Base-by-base conservation (phyloP, 441 rosid species). In the Eruca vesicaria region DNA sequence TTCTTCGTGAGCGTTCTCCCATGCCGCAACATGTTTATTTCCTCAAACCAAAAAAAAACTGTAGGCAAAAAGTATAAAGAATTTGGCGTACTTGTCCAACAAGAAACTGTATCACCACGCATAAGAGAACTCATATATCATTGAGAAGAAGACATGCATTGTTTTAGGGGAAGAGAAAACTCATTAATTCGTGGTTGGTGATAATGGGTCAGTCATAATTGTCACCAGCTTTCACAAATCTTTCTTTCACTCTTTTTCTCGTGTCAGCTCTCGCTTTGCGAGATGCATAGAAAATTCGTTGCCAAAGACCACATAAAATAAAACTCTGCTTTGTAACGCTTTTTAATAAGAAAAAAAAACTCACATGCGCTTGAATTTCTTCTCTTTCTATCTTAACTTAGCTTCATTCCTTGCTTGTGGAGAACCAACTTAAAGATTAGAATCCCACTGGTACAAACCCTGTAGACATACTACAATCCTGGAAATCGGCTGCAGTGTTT, bases 181-280 rank as follows among this genome's bases (percentile, higher is more conserved):
- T 29, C 32, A 29, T 29, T 29, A 7, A 29, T 29, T 29, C 32
- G 7, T 29, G 32, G 32, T 29, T 5, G 32, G 32, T 29, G 32
- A 29, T 57, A 81, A 82, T 68, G 97, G 93, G 58, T 90, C 92
- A 87, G 57, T 88, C 95, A 79, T 86, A 86, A 20, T 80, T 81
- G 75, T 92, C 98, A 5, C 91, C 89, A 6, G 90, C 91, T 82
- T 93, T 90, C 60, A 90, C 95, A 77, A 93, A 93, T 82, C 97
- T 82, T 10, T 93, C 98, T 75, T 89, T 90, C 64, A 88, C 97
- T 5, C 95, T 81, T 74, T 88, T 93, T 75, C 98, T 88, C 6
- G 90, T 87, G 59, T 90, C 95, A 31, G 97, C 98, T 69, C 94
- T 86, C 35, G 91, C 94, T 84, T 92, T 92, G 2, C 92, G 86